These are phyloP conservation scores for Cryptosporidium tyzzeri DNA, from an alignment of 169 alveolate genomes.

Conservation along the genomic window DNA sequence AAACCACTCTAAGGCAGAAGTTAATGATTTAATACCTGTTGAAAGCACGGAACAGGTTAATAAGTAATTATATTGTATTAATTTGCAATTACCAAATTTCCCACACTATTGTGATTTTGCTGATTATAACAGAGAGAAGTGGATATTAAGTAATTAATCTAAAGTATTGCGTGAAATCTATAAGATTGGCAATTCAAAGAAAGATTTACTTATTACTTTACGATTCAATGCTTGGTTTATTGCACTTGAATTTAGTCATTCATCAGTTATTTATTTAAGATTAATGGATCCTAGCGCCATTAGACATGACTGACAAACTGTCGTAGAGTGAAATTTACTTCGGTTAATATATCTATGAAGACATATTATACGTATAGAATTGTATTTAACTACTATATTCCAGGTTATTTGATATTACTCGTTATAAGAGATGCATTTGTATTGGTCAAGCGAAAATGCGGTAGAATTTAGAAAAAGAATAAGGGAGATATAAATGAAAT, in stretches of 20 bases:
- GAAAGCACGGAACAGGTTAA: background rate
- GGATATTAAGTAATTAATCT: background rate
- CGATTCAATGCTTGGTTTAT: too few relatives aligned
- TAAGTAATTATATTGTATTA: background rate
- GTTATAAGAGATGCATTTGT: constrained; percentile 60
- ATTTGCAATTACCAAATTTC: background rate
- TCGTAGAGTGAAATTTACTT: constrained; percentile 16
- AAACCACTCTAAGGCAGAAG: background rate
- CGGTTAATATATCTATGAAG: constrained; percentile 53
- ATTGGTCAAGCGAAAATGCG: constrained; percentile 39
- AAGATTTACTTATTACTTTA: background rate
- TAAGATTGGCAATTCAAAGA: background rate
- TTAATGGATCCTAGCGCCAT: constrained; percentile 66
- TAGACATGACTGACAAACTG: constrained; percentile 60
- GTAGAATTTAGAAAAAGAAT: constrained; percentile 41
- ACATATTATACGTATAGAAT: constrained; percentile 48
- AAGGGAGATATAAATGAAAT: constrained; percentile 67
- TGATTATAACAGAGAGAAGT: background rate
- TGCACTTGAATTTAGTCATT: background rate
- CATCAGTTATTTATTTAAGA: background rate
- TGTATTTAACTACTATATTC: constrained; percentile 5
- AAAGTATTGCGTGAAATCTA: background rate
- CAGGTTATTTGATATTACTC: constrained; percentile 47
- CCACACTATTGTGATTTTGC: background rate
- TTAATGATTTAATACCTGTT: background rate